Conservation (phyloP, 805 yeast genomes). For the Wickerhamiella domercqiae region DNA sequence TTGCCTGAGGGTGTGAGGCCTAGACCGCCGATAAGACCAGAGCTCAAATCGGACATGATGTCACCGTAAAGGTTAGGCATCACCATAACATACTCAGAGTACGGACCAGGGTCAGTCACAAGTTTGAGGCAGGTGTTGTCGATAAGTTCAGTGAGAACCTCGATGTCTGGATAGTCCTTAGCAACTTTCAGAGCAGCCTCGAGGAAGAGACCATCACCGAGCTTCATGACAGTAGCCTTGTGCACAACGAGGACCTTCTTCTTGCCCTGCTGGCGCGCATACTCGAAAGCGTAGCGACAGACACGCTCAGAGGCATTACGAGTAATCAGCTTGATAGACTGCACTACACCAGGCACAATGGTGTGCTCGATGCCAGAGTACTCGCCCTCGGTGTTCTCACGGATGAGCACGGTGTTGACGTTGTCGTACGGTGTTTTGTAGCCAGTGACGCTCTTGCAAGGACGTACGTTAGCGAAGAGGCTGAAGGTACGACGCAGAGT, state of each 20-base stretch:
- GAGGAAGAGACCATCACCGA: conserved; percentile 93
- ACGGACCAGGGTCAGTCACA: conserved; percentile 76
- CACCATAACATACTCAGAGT: conserved; percentile 82
- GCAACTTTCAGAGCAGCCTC: conserved; percentile 79
- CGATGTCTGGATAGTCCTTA: conserved; percentile 82
- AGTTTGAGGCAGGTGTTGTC: conserved; percentile 90
- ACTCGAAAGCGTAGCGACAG: conserved; percentile 91
- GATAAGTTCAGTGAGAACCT: conserved; percentile 70
- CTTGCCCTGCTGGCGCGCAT: conserved; percentile 78
- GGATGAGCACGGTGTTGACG: conserved; percentile 77
- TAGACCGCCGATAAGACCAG: conserved; percentile 96
- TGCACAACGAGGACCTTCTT: conserved; percentile 87
- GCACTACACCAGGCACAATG: conserved; percentile 82
- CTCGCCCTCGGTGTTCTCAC: conserved; percentile 99
- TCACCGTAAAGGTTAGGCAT: conserved; percentile 99
- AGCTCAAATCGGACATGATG: conserved; percentile 92
- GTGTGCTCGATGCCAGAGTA: conserved; percentile 96
- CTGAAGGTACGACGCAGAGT: conserved; percentile 94
- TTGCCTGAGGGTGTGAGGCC: conserved; percentile 99
- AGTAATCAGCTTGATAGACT: conserved; percentile 93
- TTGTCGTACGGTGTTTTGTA: conserved; percentile 78
- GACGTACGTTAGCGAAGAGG: conserved; percentile 93
- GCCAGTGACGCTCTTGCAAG: conserved; percentile 86
- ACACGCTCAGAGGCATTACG: conserved; percentile 93
- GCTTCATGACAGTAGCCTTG: conserved; percentile 97